Evolutionary conservation across 306 rosid species (phyloP).

Genomic region (Cucumis melo): DNA sequence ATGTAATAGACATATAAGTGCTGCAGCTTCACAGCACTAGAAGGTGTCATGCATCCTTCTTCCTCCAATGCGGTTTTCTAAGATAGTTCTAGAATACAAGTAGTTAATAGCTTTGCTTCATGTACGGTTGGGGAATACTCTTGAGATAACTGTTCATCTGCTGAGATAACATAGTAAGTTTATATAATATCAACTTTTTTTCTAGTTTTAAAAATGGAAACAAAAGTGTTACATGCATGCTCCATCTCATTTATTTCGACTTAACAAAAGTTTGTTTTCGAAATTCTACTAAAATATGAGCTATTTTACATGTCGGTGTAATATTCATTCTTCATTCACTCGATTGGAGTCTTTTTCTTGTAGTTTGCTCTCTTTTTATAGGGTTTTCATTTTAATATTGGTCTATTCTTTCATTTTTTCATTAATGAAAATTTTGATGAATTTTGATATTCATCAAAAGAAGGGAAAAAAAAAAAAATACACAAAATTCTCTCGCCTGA

Average conservation of each 20-base stretch:
- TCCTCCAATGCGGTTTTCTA: neutral
- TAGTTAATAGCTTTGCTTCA: neutral
- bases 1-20: conserved; percentile 22
- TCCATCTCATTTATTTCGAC: neutral
- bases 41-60: neutral
- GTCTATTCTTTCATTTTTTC: too few species aligned
- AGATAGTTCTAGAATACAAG: neutral
- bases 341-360: too few species aligned
- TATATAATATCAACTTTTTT: neutral
- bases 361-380: too few species aligned
- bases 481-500: too few species aligned
- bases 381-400: too few species aligned
- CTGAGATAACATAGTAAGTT: neutral
- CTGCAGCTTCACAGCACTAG: conserved; percentile 36
- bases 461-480: too few species aligned
- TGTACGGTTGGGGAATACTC: neutral
- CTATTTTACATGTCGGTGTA: neutral
- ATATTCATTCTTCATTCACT: too few species aligned
- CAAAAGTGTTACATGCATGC: neutral
- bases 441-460: too few species aligned
- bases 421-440: too few species aligned
- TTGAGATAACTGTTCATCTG: neutral
- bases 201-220: neutral
- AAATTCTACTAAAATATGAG: neutral
- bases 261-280: neutral